Conservation (phyloP, 257 asterid species). For the Penstemon eatonii region DNA sequence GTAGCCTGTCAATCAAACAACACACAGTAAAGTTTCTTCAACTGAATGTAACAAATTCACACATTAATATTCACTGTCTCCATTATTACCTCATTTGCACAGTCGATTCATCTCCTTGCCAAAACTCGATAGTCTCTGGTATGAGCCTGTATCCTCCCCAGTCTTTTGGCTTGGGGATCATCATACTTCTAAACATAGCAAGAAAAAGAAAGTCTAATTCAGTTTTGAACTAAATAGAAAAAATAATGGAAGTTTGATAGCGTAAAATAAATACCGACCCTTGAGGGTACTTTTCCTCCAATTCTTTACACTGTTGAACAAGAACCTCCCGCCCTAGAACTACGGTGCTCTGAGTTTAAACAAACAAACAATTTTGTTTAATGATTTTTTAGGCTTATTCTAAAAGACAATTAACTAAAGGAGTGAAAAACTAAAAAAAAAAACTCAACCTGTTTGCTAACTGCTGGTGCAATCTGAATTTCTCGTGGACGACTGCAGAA, state of each 20-base stretch:
- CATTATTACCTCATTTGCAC: no score
- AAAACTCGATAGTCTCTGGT: constrained; percentile 76
- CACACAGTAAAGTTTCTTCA: no score
- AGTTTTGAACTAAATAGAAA: no score
- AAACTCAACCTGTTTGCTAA: constrained; percentile 73
- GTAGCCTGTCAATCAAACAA: no score
- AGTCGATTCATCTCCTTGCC: constrained; percentile 53
- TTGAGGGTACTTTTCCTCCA: constrained; percentile 58
- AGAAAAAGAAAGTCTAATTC: no score
- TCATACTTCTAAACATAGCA: no score
- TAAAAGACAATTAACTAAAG: no score
- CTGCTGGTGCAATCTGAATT: constrained; percentile 74
- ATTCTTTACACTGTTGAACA: constrained; percentile 50
- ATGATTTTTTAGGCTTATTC: no score
- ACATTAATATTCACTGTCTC: no score
- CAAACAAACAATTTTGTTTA: no score
- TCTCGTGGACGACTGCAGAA: constrained; percentile 80
- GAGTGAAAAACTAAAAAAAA: not conserved
- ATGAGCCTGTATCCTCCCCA: constrained; percentile 87
- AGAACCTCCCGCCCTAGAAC: constrained; percentile 66
- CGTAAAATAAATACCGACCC: constrained; percentile 37
- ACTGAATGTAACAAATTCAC: no score
- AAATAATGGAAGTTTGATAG: no score
- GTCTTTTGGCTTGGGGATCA: not conserved
- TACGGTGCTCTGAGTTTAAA: constrained; percentile 47